Evolutionary conservation across 2,329 filamentous ascomycete genomes (phyloP), one percentile per base, ranked within the genome.

Genomic region (Alternaria arborescens): DNA sequence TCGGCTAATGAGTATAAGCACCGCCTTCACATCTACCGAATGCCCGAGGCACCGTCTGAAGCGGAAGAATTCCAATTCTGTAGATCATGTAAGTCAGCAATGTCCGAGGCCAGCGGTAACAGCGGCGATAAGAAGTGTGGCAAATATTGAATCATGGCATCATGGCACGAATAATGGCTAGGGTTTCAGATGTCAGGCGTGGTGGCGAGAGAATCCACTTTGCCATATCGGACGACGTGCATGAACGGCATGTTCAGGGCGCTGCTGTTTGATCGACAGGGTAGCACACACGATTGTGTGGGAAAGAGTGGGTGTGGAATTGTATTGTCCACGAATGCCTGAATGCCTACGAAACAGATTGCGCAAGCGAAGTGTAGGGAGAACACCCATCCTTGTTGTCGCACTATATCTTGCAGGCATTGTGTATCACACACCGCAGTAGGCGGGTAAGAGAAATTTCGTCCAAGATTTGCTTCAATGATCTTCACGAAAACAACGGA

Each of bases 191-290:
- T 51, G 54, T 48, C 47, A 36, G 40, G 41, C 30, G 40, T 24
- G 44, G 57, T 52, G 60, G 55, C 43, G 36, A 53, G 56, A 28
- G 14, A 42, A 36, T 40, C 47, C 43, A 53, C 42, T 52, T 53
- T 60, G 20, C 61, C 58, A 32, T 20, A 44, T 60, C 34, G 38
- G 52, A 59, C 47, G 51, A 55, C 32, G 34, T 55, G 52, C 61
- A 60, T 63, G 57, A 57, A 54, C 61, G 48, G 34, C 24, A 46
- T 41, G 52, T 60, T 60, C 58, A 60, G 44, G 52, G 51, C 44
- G 30, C 42, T 60, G 38, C 18, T 26, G 57, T 60, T 50, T 60
- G 57, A 60, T 60, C 57, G 57, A 51, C 57, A 38, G 57, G 24
- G 52, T 22, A 48, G 32, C 44, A 58, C 54, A 41, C 30, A 34